phyloP scores from a whole-genome alignment of 2,329 filamentous ascomycete species.

The Thelonectria blattea region DNA sequence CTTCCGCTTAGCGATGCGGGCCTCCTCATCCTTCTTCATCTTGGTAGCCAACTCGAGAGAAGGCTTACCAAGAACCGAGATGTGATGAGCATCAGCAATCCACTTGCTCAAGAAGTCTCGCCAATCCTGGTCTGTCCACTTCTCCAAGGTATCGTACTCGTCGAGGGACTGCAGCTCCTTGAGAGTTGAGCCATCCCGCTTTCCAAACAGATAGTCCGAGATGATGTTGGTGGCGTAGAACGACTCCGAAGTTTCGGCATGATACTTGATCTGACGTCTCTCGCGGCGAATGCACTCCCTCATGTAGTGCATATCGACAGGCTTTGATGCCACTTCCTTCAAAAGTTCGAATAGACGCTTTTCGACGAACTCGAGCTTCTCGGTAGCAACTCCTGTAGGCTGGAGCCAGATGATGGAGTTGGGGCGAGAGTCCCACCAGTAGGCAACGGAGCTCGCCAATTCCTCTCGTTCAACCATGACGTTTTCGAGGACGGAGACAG shows the following conservation, averaged over 20 bases:
- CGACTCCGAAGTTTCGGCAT: conserved; percentile 79
- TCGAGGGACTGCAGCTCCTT: conserved; percentile 60
- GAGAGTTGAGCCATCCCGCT: conserved; percentile 80
- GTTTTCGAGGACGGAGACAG: conserved; percentile 91
- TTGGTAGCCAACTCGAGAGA: conserved; percentile 80
- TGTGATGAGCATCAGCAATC: conserved; percentile 83
- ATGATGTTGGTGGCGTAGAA: conserved; percentile 89
- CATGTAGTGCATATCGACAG: conserved; percentile 89
- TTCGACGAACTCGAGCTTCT: conserved; percentile 83
- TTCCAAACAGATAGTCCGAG: conserved; percentile 89
- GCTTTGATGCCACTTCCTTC: conserved; percentile 77
- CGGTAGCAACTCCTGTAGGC: conserved; percentile 84
- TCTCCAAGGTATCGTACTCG: conserved; percentile 72
- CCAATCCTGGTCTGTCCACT: conserved; percentile 87
- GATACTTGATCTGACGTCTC: conserved; percentile 80
- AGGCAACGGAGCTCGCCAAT: conserved; percentile 83
- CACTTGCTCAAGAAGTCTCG: conserved; percentile 80
- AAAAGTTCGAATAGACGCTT: conserved; percentile 84
- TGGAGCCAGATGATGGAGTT: conserved; percentile 86
- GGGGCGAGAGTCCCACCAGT: conserved; percentile 79
- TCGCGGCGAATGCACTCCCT: conserved; percentile 85
- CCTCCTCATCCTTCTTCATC: conserved; percentile 81
- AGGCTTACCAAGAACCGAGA: conserved; percentile 87
- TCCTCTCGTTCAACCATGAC: conserved; percentile 91
- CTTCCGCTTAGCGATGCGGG: conserved; percentile 78